These are phyloP conservation scores for Tricharina praecox DNA, from an alignment of 495 filamentous ascomycete genomes.

Conservation along the genomic window DNA sequence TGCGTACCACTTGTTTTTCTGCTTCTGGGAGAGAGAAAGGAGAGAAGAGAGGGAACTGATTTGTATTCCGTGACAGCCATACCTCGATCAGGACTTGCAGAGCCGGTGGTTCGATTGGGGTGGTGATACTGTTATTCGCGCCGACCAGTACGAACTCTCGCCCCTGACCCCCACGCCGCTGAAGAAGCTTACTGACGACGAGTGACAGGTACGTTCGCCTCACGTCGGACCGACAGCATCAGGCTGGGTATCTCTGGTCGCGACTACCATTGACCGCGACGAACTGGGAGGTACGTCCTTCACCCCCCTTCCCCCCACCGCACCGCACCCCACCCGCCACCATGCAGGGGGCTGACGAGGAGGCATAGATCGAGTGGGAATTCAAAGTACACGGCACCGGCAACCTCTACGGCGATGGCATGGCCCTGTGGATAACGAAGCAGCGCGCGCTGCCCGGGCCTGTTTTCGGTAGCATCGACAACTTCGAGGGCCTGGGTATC, in stretches of 20 bases:
- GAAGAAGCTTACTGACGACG: background rate
- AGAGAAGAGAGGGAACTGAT: background rate
- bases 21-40: background rate
- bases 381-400: conserved; percentile 75
- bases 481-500: conserved; percentile 86
- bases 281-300: conserved; percentile 70
- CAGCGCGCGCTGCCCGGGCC: conserved; percentile 63
- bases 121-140: conserved; percentile 81
- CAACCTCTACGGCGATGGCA: conserved; percentile 87
- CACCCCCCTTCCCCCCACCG: background rate
- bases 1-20: conserved; percentile 26
- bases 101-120: conserved; percentile 99
- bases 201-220: conserved; percentile 67
- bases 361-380: conserved; percentile 64
- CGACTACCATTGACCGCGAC: conserved; percentile 89
- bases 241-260: conserved; percentile 84
- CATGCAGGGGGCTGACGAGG: background rate
- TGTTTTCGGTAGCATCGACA: conserved; percentile 77
- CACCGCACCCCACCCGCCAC: background rate
- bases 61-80: conserved; percentile 44
- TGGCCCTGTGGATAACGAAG: conserved; percentile 97
- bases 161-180: background rate
- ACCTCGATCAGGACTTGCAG: conserved; percentile 95
- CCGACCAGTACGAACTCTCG: conserved; percentile 54
- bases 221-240: conserved; percentile 73